Evolutionary conservation across 306 rosid genomes (phyloP).

Genomic region (Alnus rubra): DNA sequence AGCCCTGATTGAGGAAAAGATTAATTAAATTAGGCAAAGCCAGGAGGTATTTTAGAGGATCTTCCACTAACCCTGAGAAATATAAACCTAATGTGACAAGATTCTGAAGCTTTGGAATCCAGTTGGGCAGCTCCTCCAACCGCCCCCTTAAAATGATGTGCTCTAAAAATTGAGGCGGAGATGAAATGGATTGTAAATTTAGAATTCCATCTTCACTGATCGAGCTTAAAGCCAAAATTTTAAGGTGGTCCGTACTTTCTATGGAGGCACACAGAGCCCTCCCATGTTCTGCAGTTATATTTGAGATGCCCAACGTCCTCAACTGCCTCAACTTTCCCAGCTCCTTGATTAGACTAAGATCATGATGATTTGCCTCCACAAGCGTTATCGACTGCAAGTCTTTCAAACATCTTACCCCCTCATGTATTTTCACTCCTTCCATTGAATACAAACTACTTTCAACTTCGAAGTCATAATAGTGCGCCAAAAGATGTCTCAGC

Average conservation of each 20-base stretch:
- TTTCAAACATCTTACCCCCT: slow-evolving; percentile 12
- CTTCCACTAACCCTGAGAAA: slow-evolving; percentile 4
- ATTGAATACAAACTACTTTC: not conserved
- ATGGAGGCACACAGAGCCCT: not conserved
- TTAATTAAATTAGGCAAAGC: not conserved
- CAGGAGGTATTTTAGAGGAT: not conserved
- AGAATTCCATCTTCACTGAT: slow-evolving; percentile 19
- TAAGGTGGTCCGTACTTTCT: slow-evolving; percentile 14
- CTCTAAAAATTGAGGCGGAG: not conserved
- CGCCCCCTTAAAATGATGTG: slow-evolving; percentile 11
- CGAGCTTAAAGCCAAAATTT: not conserved
- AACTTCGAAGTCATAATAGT: not conserved
- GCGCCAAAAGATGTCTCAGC: slow-evolving; percentile 7
- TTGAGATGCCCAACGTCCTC: not conserved
- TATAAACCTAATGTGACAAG: not conserved
- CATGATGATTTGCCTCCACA: slow-evolving; percentile 8
- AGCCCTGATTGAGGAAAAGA: not conserved
- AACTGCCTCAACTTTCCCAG: slow-evolving; percentile 5
- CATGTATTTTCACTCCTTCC: slow-evolving; percentile 8
- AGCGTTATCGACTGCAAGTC: not conserved
- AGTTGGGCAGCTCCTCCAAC: slow-evolving; percentile 16
- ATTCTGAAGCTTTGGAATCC: slow-evolving; percentile 15
- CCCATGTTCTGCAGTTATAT: not conserved
- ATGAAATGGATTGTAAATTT: slow-evolving; percentile 5
- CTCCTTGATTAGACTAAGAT: not conserved